Evolutionary conservation across 2,329 filamentous ascomycete species (phyloP).

Genomic region (Diplodia intermedia): DNA sequence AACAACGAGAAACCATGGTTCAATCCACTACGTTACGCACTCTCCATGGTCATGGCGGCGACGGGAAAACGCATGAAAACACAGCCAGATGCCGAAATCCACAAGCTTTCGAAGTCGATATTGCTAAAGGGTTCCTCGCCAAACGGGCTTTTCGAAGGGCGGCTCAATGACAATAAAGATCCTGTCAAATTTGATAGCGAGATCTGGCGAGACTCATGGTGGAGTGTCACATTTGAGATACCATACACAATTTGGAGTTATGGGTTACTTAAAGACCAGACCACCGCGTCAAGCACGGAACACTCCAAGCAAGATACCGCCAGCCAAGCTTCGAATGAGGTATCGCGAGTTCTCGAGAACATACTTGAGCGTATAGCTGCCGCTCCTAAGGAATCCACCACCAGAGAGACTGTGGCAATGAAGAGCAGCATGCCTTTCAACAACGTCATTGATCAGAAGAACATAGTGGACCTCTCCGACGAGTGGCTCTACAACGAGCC

Average conservation of each 20-base stretch:
- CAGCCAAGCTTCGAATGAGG: neutral
- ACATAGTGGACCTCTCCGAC: neutral
- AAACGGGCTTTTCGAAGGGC: neutral
- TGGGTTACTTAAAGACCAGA: neutral
- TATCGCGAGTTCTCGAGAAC: neutral
- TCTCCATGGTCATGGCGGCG: neutral
- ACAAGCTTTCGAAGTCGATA: accelerated
- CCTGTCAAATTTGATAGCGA: neutral
- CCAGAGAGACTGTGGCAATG: neutral
- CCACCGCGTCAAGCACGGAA: neutral
- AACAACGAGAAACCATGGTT: neutral
- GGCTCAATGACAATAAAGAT: neutral
- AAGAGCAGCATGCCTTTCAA: constrained; percentile 7
- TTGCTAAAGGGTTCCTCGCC: neutral
- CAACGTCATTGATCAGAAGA: constrained; percentile 7
- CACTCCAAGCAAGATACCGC: too few species aligned
- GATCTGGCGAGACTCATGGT: neutral
- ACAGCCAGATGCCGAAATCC: neutral
- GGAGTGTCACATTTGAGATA: constrained; percentile 30
- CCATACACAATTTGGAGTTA: constrained; percentile 25
- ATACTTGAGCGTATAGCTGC: neutral
- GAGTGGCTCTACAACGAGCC: constrained; percentile 17
- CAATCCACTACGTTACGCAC: neutral
- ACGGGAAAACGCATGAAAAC: neutral
- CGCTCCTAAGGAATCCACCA: neutral